Evolutionary conservation across 345 rosid genomes (phyloP).

Genomic region (Corchorus capsularis): DNA sequence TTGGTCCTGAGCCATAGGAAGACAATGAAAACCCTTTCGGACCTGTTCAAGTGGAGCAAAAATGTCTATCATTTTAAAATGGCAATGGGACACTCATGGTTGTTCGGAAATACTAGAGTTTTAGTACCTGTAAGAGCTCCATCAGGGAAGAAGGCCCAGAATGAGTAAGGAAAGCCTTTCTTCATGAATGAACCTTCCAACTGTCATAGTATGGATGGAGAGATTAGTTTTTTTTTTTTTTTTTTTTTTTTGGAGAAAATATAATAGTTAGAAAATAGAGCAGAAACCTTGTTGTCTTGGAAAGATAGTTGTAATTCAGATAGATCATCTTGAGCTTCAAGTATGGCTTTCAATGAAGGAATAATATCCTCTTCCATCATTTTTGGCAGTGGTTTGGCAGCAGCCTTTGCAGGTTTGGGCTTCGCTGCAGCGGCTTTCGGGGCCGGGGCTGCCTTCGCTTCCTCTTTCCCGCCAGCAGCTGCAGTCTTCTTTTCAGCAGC

Average conservation of each 20-base stretch:
- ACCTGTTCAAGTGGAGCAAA: slow-evolving; percentile 42
- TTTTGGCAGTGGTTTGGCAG: slow-evolving; percentile 59
- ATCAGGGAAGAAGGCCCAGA: slow-evolving; percentile 91
- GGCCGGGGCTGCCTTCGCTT: slow-evolving; percentile 36
- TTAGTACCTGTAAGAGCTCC: slow-evolving; percentile 67
- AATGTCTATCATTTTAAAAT: not conserved
- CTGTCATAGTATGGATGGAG: slow-evolving; percentile 29
- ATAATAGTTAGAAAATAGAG: not conserved
- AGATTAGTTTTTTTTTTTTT: not conserved
- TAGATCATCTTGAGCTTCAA: slow-evolving; percentile 70
- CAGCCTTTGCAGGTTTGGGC: slow-evolving; percentile 72
- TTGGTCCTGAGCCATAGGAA: slow-evolving; percentile 68
- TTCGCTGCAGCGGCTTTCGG: slow-evolving; percentile 46
- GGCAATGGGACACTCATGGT: not conserved
- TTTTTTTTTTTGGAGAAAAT: not conserved
- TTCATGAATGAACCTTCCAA: slow-evolving; percentile 79
- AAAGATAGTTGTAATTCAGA: slow-evolving; percentile 64
- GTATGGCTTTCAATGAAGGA: slow-evolving; percentile 62
- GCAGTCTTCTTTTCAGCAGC: not conserved
- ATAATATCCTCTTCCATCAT: slow-evolving; percentile 94
- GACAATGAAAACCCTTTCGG: slow-evolving; percentile 83
- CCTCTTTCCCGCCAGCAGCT: slow-evolving; percentile 56
- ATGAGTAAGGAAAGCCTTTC: slow-evolving; percentile 56
- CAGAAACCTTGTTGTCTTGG: slow-evolving; percentile 70
- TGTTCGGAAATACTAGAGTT: not conserved